Evolutionary conservation across 2,329 filamentous ascomycete genomes (phyloP).

Genomic region (Helotiales sp.): DNA sequence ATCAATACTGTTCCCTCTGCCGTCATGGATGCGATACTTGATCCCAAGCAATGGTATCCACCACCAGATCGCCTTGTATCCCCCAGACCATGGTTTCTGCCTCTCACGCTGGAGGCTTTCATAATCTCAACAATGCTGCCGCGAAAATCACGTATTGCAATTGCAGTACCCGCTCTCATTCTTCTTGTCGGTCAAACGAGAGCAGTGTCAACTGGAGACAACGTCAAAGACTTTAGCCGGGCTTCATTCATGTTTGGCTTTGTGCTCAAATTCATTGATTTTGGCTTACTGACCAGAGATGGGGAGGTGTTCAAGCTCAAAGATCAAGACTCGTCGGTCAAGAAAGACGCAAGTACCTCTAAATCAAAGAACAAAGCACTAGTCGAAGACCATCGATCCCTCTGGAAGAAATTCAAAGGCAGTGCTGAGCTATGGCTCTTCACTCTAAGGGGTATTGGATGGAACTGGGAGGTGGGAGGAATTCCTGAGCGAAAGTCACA

Average conservation of each 20-base stretch:
- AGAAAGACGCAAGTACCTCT: background rate
- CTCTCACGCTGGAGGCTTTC: background rate
- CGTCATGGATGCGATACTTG: background rate
- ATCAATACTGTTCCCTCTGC: background rate
- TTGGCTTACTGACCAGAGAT: constrained; percentile 7
- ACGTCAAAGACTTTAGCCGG: constrained; percentile 12
- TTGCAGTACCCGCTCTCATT: constrained; percentile 6
- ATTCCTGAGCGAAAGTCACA: constrained; percentile 10
- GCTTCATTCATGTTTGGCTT: constrained; percentile 9
- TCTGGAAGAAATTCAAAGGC: constrained; percentile 1
- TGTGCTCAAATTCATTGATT: constrained; percentile 18
- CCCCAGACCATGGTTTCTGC: constrained; percentile 10
- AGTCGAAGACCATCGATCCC: background rate
- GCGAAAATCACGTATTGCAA: background rate
- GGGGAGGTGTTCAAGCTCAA: constrained; percentile 8
- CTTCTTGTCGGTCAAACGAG: background rate
- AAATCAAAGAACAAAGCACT: background rate
- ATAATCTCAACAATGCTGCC: constrained; percentile 6
- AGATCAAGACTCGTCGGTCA: background rate
- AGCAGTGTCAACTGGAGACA: constrained; percentile 3
- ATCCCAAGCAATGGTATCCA: constrained; percentile 6
- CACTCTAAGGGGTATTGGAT: constrained; percentile 16
- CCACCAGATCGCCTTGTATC: constrained; percentile 3
- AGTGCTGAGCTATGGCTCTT: constrained; percentile 19
- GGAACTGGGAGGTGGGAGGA: constrained; percentile 22